Evolutionary conservation across 345 rosid genomes (phyloP).

Genomic region (Brassica nigra): DNA sequence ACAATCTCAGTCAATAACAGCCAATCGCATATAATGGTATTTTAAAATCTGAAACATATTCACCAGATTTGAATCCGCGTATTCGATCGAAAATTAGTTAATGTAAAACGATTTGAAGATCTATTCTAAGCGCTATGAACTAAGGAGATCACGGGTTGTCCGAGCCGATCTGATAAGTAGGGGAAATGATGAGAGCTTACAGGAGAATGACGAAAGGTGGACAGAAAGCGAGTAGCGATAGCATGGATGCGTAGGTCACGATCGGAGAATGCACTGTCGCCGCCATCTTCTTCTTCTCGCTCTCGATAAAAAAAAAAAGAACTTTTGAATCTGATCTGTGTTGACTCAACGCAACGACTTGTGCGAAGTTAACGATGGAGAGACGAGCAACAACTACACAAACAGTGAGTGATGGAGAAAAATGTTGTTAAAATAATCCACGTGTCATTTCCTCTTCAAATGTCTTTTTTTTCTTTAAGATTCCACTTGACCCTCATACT

Average conservation of each 20-base stretch:
- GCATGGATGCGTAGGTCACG: conserved; percentile 78
- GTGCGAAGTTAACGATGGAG: conserved; percentile 35
- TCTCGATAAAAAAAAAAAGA: neutral
- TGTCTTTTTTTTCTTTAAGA: neutral
- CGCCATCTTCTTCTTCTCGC: conserved; percentile 37
- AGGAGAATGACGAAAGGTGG: conserved; percentile 93
- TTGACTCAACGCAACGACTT: conserved; percentile 10
- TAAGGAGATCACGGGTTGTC: neutral
- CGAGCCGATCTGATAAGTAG: conserved; percentile 16
- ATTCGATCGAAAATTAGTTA: neutral
- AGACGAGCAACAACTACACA: neutral
- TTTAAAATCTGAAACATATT: neutral
- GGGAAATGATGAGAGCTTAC: conserved; percentile 47
- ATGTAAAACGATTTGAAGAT: neutral
- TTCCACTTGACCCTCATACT: neutral
- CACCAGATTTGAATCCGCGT: neutral
- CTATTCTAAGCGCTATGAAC: neutral
- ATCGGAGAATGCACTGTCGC: conserved; percentile 78
- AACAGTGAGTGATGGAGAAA: neutral
- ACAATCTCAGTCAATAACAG: neutral
- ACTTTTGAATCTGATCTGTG: conserved; percentile 26
- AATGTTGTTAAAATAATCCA: neutral
- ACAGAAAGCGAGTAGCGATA: conserved; percentile 76
- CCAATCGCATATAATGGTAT: neutral
- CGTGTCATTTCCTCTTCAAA: conserved; percentile 22